Evolutionary conservation across 2,329 filamentous ascomycete species (phyloP).

Genomic region (Microcyclospora tardicrescens): DNA sequence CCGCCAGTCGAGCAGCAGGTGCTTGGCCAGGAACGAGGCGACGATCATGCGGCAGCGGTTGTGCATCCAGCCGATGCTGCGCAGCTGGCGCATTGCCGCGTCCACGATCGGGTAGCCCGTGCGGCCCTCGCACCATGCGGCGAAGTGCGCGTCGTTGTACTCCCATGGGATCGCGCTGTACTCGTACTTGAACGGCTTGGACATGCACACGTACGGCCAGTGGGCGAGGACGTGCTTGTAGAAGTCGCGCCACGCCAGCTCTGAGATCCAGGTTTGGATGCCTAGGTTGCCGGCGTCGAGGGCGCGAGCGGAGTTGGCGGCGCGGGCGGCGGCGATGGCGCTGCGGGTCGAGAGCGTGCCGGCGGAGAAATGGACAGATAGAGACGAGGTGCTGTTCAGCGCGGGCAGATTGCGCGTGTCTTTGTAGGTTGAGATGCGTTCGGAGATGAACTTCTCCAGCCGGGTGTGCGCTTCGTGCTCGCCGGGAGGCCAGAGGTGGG

Average conservation of each 20-base stretch:
- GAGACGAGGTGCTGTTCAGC: conserved; percentile 48
- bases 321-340: conserved; percentile 49
- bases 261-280: conserved; percentile 62
- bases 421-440: conserved; percentile 50
- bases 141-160: conserved; percentile 55
- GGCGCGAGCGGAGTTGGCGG: conserved; percentile 47
- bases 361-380: conserved; percentile 61
- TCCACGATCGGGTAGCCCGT: conserved; percentile 79
- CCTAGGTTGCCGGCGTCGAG: conserved; percentile 55
- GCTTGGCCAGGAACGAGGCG: conserved; percentile 67
- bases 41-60: conserved; percentile 77
- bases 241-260: conserved; percentile 78
- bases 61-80: conserved; percentile 61
- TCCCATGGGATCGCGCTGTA: conserved; percentile 77
- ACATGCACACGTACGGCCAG: conserved; percentile 76
- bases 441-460: conserved; percentile 53
- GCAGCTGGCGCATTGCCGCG: conserved; percentile 71
- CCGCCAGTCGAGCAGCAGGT: conserved; percentile 71
- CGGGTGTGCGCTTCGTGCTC: conserved; percentile 57
- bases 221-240: conserved; percentile 74
- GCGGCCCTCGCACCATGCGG: conserved; percentile 58
- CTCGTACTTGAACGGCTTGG: conserved; percentile 69
- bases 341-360: conserved; percentile 57
- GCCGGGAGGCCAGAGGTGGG: conserved; percentile 57
- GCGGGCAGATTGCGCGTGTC: conserved; percentile 54